phyloP scores from a whole-genome alignment of 257 asterid species.

The Salvia hispanica region DNA sequence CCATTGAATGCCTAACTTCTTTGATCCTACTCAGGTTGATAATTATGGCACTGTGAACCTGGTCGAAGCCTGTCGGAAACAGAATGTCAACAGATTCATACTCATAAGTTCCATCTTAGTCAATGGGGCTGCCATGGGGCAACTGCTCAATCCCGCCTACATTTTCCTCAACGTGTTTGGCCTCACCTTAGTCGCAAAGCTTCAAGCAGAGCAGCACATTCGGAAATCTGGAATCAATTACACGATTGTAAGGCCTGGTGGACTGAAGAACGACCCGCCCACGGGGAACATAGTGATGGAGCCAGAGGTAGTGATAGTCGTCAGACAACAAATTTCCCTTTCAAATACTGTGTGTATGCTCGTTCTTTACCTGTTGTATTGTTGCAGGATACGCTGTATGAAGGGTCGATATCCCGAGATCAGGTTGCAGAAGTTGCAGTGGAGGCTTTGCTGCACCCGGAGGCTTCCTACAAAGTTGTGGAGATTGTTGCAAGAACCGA shows the following conservation, averaged over 20 bases:
- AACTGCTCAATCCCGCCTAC: conserved; percentile 82
- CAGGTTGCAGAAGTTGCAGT: conserved; percentile 95
- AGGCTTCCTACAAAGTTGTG: conserved; percentile 76
- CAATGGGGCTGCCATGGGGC: conserved; percentile 98
- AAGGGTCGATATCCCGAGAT: conserved; percentile 86
- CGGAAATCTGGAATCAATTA: conserved; percentile 93
- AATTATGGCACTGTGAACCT: conserved; percentile 92
- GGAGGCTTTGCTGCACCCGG: conserved; percentile 73
- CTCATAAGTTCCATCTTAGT: conserved; percentile 89
- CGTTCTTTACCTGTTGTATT: not conserved
- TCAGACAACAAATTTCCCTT: not conserved
- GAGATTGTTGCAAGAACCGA: conserved; percentile 83
- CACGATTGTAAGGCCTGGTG: conserved; percentile 94
- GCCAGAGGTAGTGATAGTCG: conserved; percentile 62
- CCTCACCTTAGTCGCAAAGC: conserved; percentile 84
- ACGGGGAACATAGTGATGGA: conserved; percentile 88
- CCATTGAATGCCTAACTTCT: not conserved
- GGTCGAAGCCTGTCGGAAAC: conserved; percentile 89
- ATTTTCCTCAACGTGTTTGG: conserved; percentile 85
- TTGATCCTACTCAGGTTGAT: conserved; percentile 64
- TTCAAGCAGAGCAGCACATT: conserved; percentile 83
- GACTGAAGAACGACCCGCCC: conserved; percentile 81
- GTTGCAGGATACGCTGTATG: conserved; percentile 78
- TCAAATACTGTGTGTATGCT: not conserved
- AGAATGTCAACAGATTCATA: conserved; percentile 72